Percentiles rank a stretch among this genome's conserved stretches.
phyloP scores from a whole-genome alignment of 805 yeast species.

The Yarrowia porcina region DNA sequence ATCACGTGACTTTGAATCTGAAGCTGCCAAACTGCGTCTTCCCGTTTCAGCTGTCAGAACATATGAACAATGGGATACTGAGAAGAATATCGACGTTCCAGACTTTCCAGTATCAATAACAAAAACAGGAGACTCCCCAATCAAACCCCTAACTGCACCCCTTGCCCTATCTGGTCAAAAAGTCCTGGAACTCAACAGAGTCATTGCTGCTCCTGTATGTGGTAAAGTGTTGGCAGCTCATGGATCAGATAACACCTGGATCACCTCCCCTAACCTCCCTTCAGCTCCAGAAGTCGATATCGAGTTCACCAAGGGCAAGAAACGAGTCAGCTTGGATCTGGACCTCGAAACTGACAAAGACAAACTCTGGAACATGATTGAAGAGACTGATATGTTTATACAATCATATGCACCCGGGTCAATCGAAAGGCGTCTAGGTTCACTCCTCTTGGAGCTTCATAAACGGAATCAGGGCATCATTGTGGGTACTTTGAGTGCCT shows the following conservation, averaged over 20 bases:
- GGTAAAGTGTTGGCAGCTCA: neutral
- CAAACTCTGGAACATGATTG: neutral
- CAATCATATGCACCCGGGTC: slow-evolving; percentile 18
- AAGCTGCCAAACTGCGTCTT: neutral
- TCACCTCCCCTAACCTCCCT: neutral
- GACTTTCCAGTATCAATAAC: neutral
- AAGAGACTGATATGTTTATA: neutral
- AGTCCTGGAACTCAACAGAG: slow-evolving; percentile 4
- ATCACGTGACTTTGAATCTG: neutral
- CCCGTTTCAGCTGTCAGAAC: neutral
- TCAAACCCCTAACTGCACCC: neutral
- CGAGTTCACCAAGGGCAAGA: slow-evolving; percentile 20
- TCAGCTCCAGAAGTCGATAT: neutral
- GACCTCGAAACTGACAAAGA: neutral
- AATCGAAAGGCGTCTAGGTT: neutral
- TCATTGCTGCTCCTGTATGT: slow-evolving; percentile 5
- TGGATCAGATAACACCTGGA: neutral
- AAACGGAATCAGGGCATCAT: neutral
- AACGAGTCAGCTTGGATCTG: neutral
- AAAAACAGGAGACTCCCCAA: neutral
- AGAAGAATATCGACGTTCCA: neutral
- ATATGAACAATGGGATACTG: neutral
- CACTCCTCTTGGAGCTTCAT: neutral
- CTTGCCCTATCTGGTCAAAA: neutral
- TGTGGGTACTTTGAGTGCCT: slow-evolving; percentile 4